Evolutionary conservation across 179 eudicot genomes (phyloP).

Genomic region (Corrigiola litoralis): DNA sequence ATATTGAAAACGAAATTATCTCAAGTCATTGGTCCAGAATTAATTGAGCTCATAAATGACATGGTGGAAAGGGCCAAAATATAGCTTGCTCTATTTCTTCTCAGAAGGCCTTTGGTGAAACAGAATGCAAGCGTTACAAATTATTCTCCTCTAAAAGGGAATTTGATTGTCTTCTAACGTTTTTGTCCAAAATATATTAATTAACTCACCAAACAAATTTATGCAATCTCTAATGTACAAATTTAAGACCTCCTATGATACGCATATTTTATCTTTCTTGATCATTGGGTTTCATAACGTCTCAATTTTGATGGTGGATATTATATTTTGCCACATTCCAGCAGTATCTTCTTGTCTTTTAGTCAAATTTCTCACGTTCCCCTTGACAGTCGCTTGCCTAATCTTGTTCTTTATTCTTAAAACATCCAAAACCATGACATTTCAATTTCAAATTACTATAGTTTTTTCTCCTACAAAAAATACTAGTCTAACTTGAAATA

Average conservation of each 20-base stretch:
- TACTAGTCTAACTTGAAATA: not conserved
- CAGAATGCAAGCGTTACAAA: not conserved
- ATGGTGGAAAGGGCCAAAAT: not conserved
- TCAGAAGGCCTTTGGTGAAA: constrained; percentile 3
- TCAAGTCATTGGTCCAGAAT: no score
- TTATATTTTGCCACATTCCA: constrained; percentile 20
- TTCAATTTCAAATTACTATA: constrained; percentile 8
- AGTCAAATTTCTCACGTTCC: constrained; percentile 17
- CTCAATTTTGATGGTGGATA: constrained; percentile 17
- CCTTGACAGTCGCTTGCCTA: constrained; percentile 15
- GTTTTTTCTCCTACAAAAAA: constrained; percentile 3
- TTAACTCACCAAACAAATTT: not conserved
- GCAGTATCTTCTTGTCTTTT: constrained; percentile 26
- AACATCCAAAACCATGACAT: not conserved
- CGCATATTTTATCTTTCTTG: not conserved
- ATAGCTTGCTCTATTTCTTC: not conserved
- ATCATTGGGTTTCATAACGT: constrained; percentile 28
- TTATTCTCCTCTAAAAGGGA: not conserved
- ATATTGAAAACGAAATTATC: no score
- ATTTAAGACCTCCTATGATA: not conserved
- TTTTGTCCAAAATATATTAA: not conserved
- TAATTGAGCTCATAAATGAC: not conserved
- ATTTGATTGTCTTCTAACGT: constrained; percentile 16
- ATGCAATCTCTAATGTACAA: not conserved
- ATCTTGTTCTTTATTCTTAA: not conserved